A percentile compares a stretch with the other conserved stretches of the same genome.
Evolutionary conservation across 129 eudicot species (phyloP).

Genomic region (Ambrosia trifida): DNA sequence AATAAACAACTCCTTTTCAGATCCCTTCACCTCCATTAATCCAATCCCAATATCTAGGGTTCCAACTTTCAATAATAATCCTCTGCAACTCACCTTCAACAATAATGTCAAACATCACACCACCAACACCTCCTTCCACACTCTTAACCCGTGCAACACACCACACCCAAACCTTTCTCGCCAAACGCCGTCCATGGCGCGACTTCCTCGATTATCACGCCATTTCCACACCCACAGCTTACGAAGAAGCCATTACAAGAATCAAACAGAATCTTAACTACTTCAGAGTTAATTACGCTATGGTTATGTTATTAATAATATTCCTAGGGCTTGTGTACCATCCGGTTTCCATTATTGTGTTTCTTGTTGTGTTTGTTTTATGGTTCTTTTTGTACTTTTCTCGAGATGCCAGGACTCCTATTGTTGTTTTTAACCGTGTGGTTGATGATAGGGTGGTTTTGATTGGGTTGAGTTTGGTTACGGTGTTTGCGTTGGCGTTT

Average conservation of each 20-base stretch:
- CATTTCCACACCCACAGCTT: neutral
- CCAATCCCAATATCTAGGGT: constrained; percentile 40
- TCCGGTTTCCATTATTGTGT: constrained; percentile 2
- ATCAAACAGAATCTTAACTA: constrained; percentile 13
- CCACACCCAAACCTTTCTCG: constrained; percentile 8
- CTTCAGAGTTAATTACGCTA: constrained; percentile 13
- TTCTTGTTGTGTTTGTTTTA: neutral
- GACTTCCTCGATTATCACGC: neutral
- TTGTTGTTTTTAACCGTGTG: constrained; percentile 5
- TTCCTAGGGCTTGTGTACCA: constrained; percentile 9
- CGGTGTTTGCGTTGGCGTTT: neutral
- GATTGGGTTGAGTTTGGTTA: neutral
- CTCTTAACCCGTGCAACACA: neutral
- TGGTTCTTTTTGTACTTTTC: neutral
- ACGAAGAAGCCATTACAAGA: constrained; percentile 5
- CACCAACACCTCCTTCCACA: constrained; percentile 19
- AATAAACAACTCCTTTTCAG: constrained; percentile 14
- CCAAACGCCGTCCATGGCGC: constrained; percentile 22
- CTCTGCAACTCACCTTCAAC: neutral
- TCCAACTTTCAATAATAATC: neutral
- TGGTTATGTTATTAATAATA: neutral
- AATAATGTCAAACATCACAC: constrained; percentile 32
- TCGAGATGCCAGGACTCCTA: neutral
- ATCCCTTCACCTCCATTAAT: constrained; percentile 19
- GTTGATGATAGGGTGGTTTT: constrained; percentile 8